phyloP scores from a whole-genome alignment of 805 yeast species.

The Yamadazyma scolyti region DNA sequence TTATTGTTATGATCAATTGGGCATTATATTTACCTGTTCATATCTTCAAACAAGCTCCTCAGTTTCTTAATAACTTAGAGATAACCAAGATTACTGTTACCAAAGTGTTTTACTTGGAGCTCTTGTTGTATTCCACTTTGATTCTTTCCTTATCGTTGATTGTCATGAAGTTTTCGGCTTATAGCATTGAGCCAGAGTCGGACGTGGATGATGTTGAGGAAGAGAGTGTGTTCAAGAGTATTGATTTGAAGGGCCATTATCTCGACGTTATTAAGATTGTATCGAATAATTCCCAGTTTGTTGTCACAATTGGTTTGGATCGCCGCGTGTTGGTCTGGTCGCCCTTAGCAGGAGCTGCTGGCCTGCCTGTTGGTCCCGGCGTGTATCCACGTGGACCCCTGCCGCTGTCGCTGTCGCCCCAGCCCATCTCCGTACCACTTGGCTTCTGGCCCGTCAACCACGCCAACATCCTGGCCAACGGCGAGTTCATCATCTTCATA shows the following conservation, averaged over 20 bases:
- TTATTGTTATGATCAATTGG: constrained; percentile 20
- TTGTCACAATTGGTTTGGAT: constrained; percentile 71
- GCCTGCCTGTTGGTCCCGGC: too few species aligned
- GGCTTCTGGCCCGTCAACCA: constrained; percentile 62
- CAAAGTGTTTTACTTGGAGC: constrained; percentile 52
- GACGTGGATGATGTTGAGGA: constrained; percentile 13
- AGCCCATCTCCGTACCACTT: too few species aligned
- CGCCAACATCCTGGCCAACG: constrained; percentile 54
- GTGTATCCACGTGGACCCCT: not conserved
- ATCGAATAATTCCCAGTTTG: constrained; percentile 62
- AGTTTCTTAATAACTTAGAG: constrained; percentile 1
- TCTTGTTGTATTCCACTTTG: constrained; percentile 47
- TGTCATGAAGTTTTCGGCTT: constrained; percentile 16
- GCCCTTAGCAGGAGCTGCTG: too few species aligned
- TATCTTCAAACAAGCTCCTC: constrained; percentile 5
- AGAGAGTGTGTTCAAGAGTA: constrained; percentile 23
- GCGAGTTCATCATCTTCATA: constrained; percentile 55
- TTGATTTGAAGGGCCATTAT: constrained; percentile 41
- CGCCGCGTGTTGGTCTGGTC: constrained; percentile 74
- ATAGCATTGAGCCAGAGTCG: constrained; percentile 7
- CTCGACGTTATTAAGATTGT: constrained; percentile 60
- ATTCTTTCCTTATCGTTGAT: constrained; percentile 39
- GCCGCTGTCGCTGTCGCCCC: constrained; percentile 22
- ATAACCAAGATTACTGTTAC: constrained; percentile 9
- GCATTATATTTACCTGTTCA: constrained; percentile 16